Conservation (phyloP, 805 yeast species). For the Ogataea corticis region DNA sequence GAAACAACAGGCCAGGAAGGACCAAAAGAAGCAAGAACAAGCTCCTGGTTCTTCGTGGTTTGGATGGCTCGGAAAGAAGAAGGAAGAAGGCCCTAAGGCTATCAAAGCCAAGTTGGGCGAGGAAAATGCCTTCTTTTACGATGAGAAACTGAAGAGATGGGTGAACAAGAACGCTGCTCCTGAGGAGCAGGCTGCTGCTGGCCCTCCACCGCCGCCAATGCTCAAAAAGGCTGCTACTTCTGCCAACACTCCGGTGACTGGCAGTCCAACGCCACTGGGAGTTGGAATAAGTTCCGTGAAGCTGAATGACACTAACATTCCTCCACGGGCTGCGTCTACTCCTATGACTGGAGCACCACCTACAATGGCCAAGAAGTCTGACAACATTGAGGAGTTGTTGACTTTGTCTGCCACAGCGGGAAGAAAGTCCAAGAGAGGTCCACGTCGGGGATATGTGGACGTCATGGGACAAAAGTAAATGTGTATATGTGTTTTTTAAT, state of each 20-base stretch:
- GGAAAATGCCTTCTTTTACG: conserved; percentile 70
- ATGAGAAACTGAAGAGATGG: conserved; percentile 86
- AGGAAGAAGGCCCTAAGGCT: conserved; percentile 63
- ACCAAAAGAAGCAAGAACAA: conserved; percentile 19
- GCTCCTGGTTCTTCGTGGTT: conserved; percentile 42
- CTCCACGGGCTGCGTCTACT: conserved; percentile 28
- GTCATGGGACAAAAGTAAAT: conserved; percentile 45
- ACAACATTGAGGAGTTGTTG: conserved; percentile 32
- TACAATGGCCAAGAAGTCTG: conserved; percentile 20
- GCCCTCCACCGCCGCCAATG: conserved; percentile 72
- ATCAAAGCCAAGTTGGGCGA: conserved; percentile 86
- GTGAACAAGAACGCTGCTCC: conserved; percentile 66
- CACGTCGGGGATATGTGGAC: conserved; percentile 62
- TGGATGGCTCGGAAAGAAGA: conserved; percentile 61
- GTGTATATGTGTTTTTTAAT: conserved; percentile 1
- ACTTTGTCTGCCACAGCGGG: conserved; percentile 36
- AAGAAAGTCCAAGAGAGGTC: conserved; percentile 51
- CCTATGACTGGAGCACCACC: conserved; percentile 6
- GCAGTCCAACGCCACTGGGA: conserved; percentile 29
- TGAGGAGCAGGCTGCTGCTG: conserved; percentile 59
- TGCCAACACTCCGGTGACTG: conserved; percentile 35
- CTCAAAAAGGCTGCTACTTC: conserved; percentile 44
- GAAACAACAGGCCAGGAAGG: conserved; percentile 13
- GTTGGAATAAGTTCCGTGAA: neutral
- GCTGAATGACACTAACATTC: conserved; percentile 4